Conservation (phyloP, 2,329 filamentous ascomycete genomes). For the Sarocladium kiliense region DNA sequence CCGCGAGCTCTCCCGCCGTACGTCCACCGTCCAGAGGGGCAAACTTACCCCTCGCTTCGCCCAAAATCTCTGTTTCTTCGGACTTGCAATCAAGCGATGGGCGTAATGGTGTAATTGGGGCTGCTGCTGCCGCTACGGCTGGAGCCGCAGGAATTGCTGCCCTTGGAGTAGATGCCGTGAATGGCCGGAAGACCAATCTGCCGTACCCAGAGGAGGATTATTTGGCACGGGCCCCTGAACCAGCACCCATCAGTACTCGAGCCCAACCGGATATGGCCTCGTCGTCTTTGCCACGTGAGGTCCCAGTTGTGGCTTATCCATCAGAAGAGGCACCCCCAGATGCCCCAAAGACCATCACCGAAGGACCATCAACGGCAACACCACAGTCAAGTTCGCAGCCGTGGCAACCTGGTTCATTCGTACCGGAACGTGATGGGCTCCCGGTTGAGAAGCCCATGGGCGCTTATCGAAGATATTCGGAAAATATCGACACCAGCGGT, state of each 20-base stretch:
- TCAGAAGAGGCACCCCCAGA: neutral
- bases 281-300: neutral
- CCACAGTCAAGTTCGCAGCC: neutral
- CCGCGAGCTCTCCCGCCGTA: conserved; percentile 12
- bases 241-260: neutral
- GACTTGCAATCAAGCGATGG: conserved; percentile 9
- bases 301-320: neutral
- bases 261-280: neutral
- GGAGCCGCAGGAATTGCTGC: neutral
- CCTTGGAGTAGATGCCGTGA: conserved; percentile 1
- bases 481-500: conserved; percentile 26
- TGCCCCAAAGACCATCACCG: conserved; percentile 7
- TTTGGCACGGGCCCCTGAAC: conserved; percentile 11
- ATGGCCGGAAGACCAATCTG: conserved; percentile 20
- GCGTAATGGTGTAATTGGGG: neutral
- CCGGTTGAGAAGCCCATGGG: conserved; percentile 28
- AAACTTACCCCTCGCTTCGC: conserved; percentile 27
- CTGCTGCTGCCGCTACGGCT: neutral
- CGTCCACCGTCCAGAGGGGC: conserved; percentile 29
- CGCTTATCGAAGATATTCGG: conserved; percentile 49
- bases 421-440: conserved; percentile 30
- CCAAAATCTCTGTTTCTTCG: conserved; percentile 16
- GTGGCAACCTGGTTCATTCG: conserved; percentile 25
- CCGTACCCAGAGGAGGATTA: conserved; percentile 36
- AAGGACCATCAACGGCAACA: neutral